phyloP scores from a whole-genome alignment of 495 filamentous ascomycete genomes.

The Venustampulla echinocandica region DNA sequence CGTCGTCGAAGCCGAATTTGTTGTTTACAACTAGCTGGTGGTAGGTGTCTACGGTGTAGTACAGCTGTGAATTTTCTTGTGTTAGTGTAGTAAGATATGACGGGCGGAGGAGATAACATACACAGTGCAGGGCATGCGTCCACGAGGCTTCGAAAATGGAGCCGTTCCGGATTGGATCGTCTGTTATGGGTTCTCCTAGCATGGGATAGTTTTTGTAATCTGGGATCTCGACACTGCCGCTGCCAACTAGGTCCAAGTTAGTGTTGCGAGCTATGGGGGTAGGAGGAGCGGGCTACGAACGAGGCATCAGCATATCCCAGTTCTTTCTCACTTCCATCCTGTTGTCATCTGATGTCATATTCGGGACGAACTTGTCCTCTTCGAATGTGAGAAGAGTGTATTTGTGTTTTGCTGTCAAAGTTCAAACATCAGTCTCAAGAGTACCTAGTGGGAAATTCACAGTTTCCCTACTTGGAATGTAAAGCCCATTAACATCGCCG shows the following conservation, averaged over 20 bases:
- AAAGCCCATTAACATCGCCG: conserved; percentile 26
- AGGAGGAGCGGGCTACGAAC: conserved; percentile 3
- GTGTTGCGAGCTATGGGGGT: neutral
- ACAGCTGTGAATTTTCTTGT: conserved; percentile 10
- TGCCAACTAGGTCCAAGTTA: conserved; percentile 18
- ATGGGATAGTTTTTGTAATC: conserved; percentile 24
- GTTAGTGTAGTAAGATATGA: neutral
- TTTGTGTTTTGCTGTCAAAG: conserved; percentile 17
- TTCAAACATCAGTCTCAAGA: neutral
- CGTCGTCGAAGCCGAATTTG: conserved; percentile 17
- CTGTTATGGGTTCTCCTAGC: conserved; percentile 24
- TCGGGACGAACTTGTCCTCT: conserved; percentile 22
- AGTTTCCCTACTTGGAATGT: conserved; percentile 22
- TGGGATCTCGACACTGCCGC: conserved; percentile 23
- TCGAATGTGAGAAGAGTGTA: conserved; percentile 24
- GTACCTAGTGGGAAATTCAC: too few species aligned
- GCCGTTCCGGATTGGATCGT: conserved; percentile 25
- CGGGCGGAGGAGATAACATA: conserved; percentile 4
- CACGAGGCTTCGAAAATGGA: conserved; percentile 27
- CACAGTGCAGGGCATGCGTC: conserved; percentile 27
- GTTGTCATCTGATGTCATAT: conserved; percentile 23
- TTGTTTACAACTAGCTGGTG: conserved; percentile 24
- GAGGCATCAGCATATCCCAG: conserved; percentile 27
- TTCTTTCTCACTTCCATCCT: conserved; percentile 23
- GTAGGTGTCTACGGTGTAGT: conserved; percentile 26